These are phyloP conservation scores for Rhododendron williamsianum DNA, from an alignment of 148 eudicot genomes.

Conservation along the genomic window DNA sequence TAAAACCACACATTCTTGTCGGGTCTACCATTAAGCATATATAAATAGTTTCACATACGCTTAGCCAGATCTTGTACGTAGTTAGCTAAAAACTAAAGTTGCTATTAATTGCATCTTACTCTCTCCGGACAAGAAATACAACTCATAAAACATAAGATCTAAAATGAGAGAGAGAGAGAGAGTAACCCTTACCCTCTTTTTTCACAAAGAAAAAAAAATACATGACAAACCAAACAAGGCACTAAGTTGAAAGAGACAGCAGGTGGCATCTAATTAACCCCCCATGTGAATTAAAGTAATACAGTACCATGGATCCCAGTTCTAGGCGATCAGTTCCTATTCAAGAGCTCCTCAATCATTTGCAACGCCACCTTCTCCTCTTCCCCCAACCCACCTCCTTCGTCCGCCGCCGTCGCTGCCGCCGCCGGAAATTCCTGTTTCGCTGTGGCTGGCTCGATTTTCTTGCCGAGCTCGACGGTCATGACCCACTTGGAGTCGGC, in stretches of 20 bases:
- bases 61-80: too few relatives aligned
- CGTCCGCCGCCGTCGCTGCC: not conserved
- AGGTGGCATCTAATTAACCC: not conserved
- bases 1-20: too few relatives aligned
- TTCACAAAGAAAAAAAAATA: not conserved
- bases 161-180: not conserved
- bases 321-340: slow-evolving; percentile 14
- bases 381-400: slow-evolving; percentile 29
- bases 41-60: not conserved
- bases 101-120: too few relatives aligned
- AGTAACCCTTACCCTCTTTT: not conserved
- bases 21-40: too few relatives aligned
- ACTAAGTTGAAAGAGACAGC: not conserved
- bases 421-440: not conserved
- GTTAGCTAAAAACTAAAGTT: too few relatives aligned
- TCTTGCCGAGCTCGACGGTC: slow-evolving; percentile 41
- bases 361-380: slow-evolving; percentile 60
- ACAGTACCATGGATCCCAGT: not conserved
- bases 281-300: not conserved
- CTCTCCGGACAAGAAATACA: not conserved
- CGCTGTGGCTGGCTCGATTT: not conserved
- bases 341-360: slow-evolving; percentile 64
- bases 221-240: not conserved
- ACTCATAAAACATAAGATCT: not conserved
- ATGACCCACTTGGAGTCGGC: slow-evolving; percentile 46